Conservation (phyloP, 2,329 filamentous ascomycete species). For the Sporothrix variecibatus region DNA sequence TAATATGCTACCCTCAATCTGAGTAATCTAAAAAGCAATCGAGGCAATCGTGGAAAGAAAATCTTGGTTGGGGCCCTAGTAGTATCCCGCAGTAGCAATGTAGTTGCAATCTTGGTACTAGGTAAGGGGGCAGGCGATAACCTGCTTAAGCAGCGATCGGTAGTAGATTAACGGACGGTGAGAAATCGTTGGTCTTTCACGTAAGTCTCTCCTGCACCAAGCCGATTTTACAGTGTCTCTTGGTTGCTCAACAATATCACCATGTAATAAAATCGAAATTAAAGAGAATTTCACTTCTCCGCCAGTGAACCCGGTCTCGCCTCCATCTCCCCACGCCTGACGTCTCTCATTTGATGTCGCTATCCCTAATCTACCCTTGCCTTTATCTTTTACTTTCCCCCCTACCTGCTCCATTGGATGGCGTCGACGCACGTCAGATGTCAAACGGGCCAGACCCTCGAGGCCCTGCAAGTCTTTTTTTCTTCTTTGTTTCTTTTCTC, state of each 20-base stretch:
- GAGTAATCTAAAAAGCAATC: not conserved
- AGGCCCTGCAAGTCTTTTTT: not conserved
- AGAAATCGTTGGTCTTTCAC: not conserved
- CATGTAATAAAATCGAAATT: not conserved
- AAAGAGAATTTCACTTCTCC: no score
- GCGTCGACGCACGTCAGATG: slow-evolving; percentile 4
- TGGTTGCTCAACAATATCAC: not conserved
- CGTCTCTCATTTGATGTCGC: not conserved
- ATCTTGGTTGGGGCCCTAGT: not conserved
- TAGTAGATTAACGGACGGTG: not conserved
- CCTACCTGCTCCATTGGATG: not conserved
- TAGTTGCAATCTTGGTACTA: not conserved
- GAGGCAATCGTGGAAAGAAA: not conserved
- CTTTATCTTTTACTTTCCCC: not conserved
- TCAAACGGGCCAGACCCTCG: not conserved
- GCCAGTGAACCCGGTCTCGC: not conserved
- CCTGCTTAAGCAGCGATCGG: not conserved
- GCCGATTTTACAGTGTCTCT: not conserved
- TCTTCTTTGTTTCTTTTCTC: not conserved
- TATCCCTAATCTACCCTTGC: not conserved
- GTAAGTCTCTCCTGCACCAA: not conserved
- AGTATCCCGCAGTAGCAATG: not conserved
- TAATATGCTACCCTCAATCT: not conserved
- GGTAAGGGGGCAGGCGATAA: not conserved
- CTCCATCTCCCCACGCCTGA: not conserved